Conservation (phyloP, 2,329 filamentous ascomycete genomes). For the Beauveria medogensis region DNA sequence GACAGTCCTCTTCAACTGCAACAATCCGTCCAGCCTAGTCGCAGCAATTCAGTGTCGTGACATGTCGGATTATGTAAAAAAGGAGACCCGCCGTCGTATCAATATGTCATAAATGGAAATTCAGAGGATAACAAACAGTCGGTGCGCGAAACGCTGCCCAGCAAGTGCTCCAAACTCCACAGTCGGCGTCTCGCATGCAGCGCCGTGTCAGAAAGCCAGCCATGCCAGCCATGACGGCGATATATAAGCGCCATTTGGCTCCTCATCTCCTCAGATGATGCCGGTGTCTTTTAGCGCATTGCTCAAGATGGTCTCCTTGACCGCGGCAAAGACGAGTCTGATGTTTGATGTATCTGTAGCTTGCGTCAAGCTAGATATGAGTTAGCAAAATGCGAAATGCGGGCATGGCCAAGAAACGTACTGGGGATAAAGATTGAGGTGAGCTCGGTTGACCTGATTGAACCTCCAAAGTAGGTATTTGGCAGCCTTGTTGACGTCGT, state of each 20-base stretch:
- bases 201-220: not conserved
- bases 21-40: not conserved
- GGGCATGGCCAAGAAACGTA: constrained; percentile 39
- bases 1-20: not conserved
- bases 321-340: constrained; percentile 91
- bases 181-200: not conserved
- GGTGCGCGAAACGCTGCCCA: not conserved
- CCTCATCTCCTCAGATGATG: constrained; percentile 65
- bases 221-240: not conserved
- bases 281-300: constrained; percentile 97
- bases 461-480: constrained; percentile 98
- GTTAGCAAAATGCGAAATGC: constrained; percentile 13
- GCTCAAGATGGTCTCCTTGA: constrained; percentile 97
- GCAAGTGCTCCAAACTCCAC: constrained; percentile 10
- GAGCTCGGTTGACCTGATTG: constrained; percentile 94
- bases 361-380: constrained; percentile 70
- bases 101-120: constrained; percentile 7
- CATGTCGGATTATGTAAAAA: constrained; percentile 10
- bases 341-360: constrained; percentile 98
- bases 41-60: constrained; percentile 6
- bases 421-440: constrained; percentile 96
- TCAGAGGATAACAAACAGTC: not conserved
- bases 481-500: constrained; percentile 94
- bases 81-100: constrained; percentile 4
- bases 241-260: not conserved